Base-by-base conservation (phyloP, 2,329 filamentous ascomycete species). In the Plenodomus lindquistii region DNA sequence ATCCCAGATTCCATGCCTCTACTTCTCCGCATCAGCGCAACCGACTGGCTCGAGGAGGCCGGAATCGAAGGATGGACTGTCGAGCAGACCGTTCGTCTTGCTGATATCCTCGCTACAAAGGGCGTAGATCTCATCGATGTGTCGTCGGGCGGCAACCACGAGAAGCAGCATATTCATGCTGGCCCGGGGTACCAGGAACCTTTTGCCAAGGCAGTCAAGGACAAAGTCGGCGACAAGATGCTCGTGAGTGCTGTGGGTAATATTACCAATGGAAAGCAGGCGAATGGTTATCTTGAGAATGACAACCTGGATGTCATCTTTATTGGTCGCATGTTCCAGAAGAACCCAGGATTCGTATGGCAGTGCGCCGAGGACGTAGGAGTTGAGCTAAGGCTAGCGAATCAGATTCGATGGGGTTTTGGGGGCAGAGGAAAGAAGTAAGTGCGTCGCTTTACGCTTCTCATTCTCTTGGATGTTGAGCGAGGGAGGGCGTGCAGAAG, bases 61-160 rank as follows among this genome's bases (percentile, higher is more conserved):
- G 77, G 77, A 1, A 58, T 72, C 16, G 81, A 85, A 56, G 83
- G 81, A 60, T 94, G 89, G 89, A 87, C 80, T 0, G 58, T 83
- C 2, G 79, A 84, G 15, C 80, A 93, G 45, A 85, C 84, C 0
- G 77, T 84, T 22, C 76, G 77, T 40, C 79, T 94, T 1, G 86
- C 88, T 0, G 67, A 77, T 66, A 75, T 87, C 9, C 81, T 97
- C 1, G 87, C 89, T 0, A 82, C 81, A 0, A 77, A 80, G 11
- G 92, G 92, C 22, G 81, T 96, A 37, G 92, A 97, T 68, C 76
- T 96, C 15, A 79, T 96, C 22, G 92, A 97, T 69, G 84, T 96
- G 48, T 91, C 86, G 60, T 86, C 85, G 1, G 90, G 85, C 27
- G 92, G 89, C 34, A 88, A 89, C 67, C 81, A 85, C 66, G 71